phyloP scores from a whole-genome alignment of 495 filamentous ascomycete genomes.

The Penicillium canariense region DNA sequence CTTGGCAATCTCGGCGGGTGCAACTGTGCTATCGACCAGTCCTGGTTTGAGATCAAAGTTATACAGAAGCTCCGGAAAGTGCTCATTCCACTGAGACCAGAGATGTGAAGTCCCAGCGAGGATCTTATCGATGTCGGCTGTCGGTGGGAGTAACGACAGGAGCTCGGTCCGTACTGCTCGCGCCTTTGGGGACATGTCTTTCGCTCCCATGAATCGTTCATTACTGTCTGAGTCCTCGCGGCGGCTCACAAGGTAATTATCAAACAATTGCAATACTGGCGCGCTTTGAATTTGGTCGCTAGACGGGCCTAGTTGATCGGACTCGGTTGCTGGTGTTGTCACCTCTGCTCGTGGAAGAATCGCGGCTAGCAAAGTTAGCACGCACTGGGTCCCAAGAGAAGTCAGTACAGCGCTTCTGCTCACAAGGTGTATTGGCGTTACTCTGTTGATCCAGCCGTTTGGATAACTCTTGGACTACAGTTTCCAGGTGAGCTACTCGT shows the following conservation, averaged over 20 bases:
- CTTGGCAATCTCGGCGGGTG: constrained; percentile 37
- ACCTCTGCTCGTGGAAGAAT: background rate
- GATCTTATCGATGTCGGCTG: constrained; percentile 28
- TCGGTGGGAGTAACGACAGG: constrained; percentile 33
- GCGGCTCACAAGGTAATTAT: constrained; percentile 41
- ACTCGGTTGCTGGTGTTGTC: constrained; percentile 15
- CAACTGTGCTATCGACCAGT: constrained; percentile 11
- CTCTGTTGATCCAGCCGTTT: constrained; percentile 25
- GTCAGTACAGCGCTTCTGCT: background rate
- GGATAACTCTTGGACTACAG: constrained; percentile 28
- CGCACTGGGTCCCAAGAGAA: background rate
- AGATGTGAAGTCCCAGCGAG: constrained; percentile 25
- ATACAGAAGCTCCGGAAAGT: constrained; percentile 24
- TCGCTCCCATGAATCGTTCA: constrained; percentile 25
- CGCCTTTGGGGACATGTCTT: constrained; percentile 32
- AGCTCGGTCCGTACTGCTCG: constrained; percentile 26
- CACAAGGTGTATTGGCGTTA: constrained; percentile 3
- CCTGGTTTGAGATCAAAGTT: constrained; percentile 1
- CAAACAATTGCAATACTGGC: constrained; percentile 41
- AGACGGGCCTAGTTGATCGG: constrained; percentile 23
- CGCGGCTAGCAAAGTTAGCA: constrained; percentile 7
- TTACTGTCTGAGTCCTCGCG: constrained; percentile 24
- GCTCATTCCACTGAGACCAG: constrained; percentile 33
- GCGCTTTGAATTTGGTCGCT: constrained; percentile 36
- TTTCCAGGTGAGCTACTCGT: constrained; percentile 37